Evolutionary conservation across 768 basidiomycete genomes (phyloP), one percentile per base, ranked within the genome.

Genomic region (Hypsizygus marmoreus): DNA sequence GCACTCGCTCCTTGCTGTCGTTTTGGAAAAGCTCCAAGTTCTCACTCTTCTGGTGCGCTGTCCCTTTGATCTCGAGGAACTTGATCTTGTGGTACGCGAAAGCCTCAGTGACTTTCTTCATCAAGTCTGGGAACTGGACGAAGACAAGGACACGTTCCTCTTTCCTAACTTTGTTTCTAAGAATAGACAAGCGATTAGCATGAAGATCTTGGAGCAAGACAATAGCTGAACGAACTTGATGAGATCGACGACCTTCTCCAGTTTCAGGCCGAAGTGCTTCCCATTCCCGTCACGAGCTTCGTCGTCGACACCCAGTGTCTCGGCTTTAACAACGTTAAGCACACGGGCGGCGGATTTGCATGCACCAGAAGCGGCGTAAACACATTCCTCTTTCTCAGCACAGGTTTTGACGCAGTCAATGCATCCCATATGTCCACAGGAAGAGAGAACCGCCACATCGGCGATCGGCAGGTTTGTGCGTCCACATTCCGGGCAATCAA

Each of bases 121-220:
- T 91, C 47, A 97, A 76, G 67, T 97, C 94, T 4, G 82, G 85
- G 76, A 95, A 97, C 60, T 97, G 95, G n/a, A 95, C 89, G 68
- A 97, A 97, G 50, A 97, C 80, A 33, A 97, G 79, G 13, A 94
- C 80, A 6, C 91, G 84, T 56, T 97, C 91, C 16, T 84, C 72
- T 53, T 81, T 80, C 8, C 86, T 82, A 36, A 93, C 77, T 31
- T 72, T 68, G 45, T 80, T 79, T 60, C 88, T 91, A 30, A 20
- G 29, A 30, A 58, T 17, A 40, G 44, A 48, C 32, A 23, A 29
- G 39, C 32, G 20, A 46, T 31, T 19, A 54, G 46, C 31, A 40
- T 43, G 17, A 19, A 10, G 43, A n/a, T 29, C 40, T 38, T 16
- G 39, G 22, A 31, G 25, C 35, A 1, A 35, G 43, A 5, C 37